Base-by-base conservation (phyloP, 2,329 filamentous ascomycete species). In the Xylaria sp. region DNA sequence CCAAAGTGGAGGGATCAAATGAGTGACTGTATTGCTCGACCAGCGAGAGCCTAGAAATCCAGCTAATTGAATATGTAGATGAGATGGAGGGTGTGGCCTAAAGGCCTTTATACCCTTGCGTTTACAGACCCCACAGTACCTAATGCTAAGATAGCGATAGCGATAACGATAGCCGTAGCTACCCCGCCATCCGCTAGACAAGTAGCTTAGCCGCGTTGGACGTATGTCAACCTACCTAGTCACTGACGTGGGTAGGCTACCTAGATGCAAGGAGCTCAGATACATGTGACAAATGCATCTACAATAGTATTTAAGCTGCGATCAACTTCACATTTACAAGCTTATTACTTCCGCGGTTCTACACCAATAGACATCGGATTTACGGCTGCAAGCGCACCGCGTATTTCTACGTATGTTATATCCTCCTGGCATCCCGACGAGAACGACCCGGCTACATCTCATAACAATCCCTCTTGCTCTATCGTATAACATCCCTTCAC, bases 151-250 rank as follows among this genome's bases (percentile, higher is more conserved):
- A 43, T 48, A 25, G 3, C 15, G 52, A 36, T 55, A 55, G 41
- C 23, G 53, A 57, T 55, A 55, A 53, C 50, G 50, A 30, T 55
- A 39, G 25, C 34, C 3, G 20, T 18, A 63, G 60, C 60, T 63
- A 63, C 60, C 60, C 60, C 60, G 60, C 60, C 39, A 63, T 63
- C 39, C 41, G 28, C 41, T 63, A 63, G 59, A 15, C 30, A n/a
- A n/a, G n/a, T 45, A 57, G 46, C 28, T 12, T n/a, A 43, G 23
- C 32, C 3, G 28, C 28, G 28, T 6, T 18, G 9, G 20, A 36
- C n/a, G 13, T 18, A 52, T 7, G 48, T 32, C 7, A 52, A 13
- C n/a, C n/a, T n/a, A n/a, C n/a, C n/a, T n/a, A n/a, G n/a, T 18
- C 23, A 48, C 1, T 28, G 20, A 58, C 13, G 12, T 32, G 20